Base-by-base conservation (phyloP, 2,329 filamentous ascomycete genomes). In the Thielaviopsis populi region DNA sequence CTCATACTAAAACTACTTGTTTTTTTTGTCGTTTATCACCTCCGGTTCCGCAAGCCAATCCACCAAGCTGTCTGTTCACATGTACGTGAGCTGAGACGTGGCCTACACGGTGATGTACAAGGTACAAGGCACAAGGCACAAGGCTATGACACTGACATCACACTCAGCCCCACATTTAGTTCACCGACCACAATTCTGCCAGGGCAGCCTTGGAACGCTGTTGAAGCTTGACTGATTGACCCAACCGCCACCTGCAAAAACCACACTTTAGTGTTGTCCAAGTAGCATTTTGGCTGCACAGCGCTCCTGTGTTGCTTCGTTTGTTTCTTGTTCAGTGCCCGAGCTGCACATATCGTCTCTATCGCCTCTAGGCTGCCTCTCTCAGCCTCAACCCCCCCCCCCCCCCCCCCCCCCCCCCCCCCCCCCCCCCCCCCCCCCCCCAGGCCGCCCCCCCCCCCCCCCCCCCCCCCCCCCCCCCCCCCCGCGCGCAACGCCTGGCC, bases 71-170 rank as follows among this genome's bases (percentile, higher is more conserved):
- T 64, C 37, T 63, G 42, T 30, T 15, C 17, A 59, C 27, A 42
- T 43, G 17, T 53, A 43, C 43, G 42, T 40, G 22, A 50, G 60
- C 27, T 66, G 63, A 59, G 54, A 63, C 60, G 56, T 65, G 63
- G 46, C 61, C 46, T 40, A 37, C 65, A 54, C 30, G 58, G 41
- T n/a, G n/a, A n/a, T 24, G 22, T 37, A 42, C 30, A 61, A 22
- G 48, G 30, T n/a, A n/a, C n/a, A n/a, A n/a, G n/a, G n/a, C n/a
- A n/a, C n/a, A 54, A 22, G n/a, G 22, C 22, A 54, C 7, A 33
- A 41, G 41, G 50, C 27, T 56, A 54, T 22, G 13, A 37, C 24
- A 56, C 17, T 61, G 41, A 61, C 43, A 43, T 46, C 41, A 65
- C 63, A 42, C 33, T 11, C 27, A 17, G 46, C 41, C 48, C 54